These are phyloP conservation scores for Urtica urens DNA, from an alignment of 306 rosid species.

Conservation along the genomic window DNA sequence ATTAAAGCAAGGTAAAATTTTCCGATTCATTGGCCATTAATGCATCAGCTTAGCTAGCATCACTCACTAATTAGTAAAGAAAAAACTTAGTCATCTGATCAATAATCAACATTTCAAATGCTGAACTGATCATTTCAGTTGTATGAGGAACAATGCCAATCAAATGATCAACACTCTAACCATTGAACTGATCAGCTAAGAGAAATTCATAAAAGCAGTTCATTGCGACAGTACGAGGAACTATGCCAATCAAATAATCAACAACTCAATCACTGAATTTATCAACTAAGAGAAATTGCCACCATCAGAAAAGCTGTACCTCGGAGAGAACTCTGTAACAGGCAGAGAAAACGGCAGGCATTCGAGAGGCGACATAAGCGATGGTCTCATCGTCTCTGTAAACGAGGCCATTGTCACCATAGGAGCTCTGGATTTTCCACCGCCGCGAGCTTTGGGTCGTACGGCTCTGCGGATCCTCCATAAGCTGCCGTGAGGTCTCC, in stretches of 20 bases:
- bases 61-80: too few species aligned
- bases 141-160: too few species aligned
- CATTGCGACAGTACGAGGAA: too few species aligned
- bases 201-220: too few species aligned
- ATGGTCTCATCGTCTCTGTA: conserved; percentile 63
- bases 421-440: conserved; percentile 85
- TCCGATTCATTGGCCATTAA: too few species aligned
- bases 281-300: background rate
- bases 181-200: too few species aligned
- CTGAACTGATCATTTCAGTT: too few species aligned
- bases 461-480: conserved; percentile 80
- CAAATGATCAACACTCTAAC: too few species aligned
- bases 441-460: conserved; percentile 54
- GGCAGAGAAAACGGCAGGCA: conserved; percentile 96
- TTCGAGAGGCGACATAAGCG: conserved; percentile 83
- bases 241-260: background rate
- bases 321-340: conserved; percentile 81
- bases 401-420: conserved; percentile 76
- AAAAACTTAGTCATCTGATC: too few species aligned
- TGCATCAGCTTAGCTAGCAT: too few species aligned
- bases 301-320: conserved; percentile 24
- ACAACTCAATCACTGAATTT: background rate
- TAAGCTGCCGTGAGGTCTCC: conserved; percentile 53
- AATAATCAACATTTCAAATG: too few species aligned
- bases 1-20: too few species aligned